Evolutionary conservation across 495 filamentous ascomycete genomes (phyloP).

Genomic region (Neurospora sp.): DNA sequence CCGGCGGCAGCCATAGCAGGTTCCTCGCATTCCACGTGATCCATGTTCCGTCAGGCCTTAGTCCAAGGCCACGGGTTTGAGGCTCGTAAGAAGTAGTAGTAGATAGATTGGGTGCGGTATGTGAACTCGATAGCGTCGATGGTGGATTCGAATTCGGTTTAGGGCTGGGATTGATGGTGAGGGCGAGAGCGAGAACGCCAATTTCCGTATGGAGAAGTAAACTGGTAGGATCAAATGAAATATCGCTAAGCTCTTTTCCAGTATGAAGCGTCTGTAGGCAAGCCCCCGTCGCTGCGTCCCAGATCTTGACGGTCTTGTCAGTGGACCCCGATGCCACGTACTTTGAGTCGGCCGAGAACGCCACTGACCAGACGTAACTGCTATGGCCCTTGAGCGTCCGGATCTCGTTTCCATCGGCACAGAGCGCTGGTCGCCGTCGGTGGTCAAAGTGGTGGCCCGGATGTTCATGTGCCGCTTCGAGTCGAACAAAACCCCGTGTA

Average conservation of each 20-base stretch:
- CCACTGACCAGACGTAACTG: conserved; percentile 3
- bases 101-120: neutral
- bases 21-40: too few relatives aligned
- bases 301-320: conserved; percentile 28
- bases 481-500: too few relatives aligned
- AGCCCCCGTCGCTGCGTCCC: conserved; percentile 20
- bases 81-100: too few relatives aligned
- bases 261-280: conserved; percentile 11
- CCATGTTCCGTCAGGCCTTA: too few relatives aligned
- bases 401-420: too few relatives aligned
- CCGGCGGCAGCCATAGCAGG: too few relatives aligned
- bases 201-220: conserved; percentile 1
- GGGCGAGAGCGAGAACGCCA: neutral
- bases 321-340: conserved; percentile 20
- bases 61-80: too few relatives aligned
- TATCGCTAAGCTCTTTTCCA: conserved; percentile 2
- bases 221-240: conserved; percentile 2
- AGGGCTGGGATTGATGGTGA: neutral
- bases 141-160: neutral
- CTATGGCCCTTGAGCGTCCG: neutral
- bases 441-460: too few relatives aligned
- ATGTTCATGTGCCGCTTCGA: too few relatives aligned
- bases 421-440: too few relatives aligned
- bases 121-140: neutral
- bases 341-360: conserved; percentile 8